phyloP scores from a whole-genome alignment of 441 rosid genomes.

The Adansonia grandidieri region DNA sequence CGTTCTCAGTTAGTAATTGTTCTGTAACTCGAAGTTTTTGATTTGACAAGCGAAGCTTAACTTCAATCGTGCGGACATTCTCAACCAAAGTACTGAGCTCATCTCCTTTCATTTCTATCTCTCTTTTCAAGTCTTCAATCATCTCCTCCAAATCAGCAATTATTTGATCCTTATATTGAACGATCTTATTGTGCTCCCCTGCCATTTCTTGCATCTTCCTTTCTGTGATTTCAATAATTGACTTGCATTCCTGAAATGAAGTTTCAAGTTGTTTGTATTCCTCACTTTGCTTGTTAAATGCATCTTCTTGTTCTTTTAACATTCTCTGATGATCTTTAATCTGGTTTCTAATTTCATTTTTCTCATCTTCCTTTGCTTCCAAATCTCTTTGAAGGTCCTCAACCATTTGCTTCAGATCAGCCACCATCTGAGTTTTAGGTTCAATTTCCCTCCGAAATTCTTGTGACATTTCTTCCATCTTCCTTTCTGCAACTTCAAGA shows the following conservation, averaged over 20 bases:
- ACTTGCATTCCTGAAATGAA: conserved; percentile 50
- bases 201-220: conserved; percentile 58
- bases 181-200: conserved; percentile 42
- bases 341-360: conserved; percentile 36
- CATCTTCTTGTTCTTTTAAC: conserved; percentile 50
- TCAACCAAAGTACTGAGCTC: conserved; percentile 61
- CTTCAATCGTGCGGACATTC: conserved; percentile 66
- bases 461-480: conserved; percentile 55
- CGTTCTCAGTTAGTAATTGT: conserved; percentile 76
- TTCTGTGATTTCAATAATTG: conserved; percentile 55
- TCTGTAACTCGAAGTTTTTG: conserved; percentile 95
- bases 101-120: conserved; percentile 79
- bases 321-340: conserved; percentile 52
- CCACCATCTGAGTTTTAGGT: conserved; percentile 47
- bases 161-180: conserved; percentile 44
- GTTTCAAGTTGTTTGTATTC: conserved; percentile 46
- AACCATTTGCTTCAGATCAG: conserved; percentile 50
- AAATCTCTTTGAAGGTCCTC: conserved; percentile 65
- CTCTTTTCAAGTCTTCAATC: conserved; percentile 67
- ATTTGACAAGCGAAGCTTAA: conserved; percentile 85
- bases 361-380: conserved; percentile 58
- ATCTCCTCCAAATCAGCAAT: conserved; percentile 57
- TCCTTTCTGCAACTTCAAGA: conserved; percentile 62
- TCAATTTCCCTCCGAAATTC: conserved; percentile 53
- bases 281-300: conserved; percentile 41